phyloP scores from a whole-genome alignment of 148 eudicot species.

The Spergularia bocconei region DNA sequence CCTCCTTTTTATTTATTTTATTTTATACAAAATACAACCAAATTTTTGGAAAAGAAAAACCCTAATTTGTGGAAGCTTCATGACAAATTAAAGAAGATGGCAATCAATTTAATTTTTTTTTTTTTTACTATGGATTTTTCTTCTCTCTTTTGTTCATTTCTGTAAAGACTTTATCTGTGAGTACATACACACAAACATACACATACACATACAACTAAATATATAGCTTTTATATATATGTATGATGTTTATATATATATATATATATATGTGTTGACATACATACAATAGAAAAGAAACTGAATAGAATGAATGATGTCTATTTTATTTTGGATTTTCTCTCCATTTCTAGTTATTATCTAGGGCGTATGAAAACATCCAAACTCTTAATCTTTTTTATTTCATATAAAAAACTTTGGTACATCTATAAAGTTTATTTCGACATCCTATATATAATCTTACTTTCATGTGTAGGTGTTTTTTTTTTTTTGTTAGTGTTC shows the following conservation, averaged over 20 bases:
- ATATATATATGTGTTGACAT: slow-evolving; percentile 7
- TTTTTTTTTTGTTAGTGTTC: not conserved
- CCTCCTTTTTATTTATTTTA: slow-evolving; percentile 4
- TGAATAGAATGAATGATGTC: slow-evolving; percentile 20
- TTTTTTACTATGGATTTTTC: slow-evolving; percentile 22
- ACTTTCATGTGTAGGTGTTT: not conserved
- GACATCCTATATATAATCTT: not conserved
- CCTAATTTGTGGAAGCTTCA: slow-evolving; percentile 35
- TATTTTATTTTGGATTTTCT: slow-evolving; percentile 31
- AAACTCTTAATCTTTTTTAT: slow-evolving; percentile 14
- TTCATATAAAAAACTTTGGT: not conserved
- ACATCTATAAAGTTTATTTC: slow-evolving; percentile 2
- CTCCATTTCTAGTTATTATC: not conserved
- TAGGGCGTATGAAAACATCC: slow-evolving; percentile 14
- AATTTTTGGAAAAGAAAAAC: slow-evolving; percentile 25
- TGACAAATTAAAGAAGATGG: slow-evolving; percentile 22
- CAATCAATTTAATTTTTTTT: not conserved
- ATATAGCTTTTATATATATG: not conserved
- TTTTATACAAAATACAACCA: not conserved
- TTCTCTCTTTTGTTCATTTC: slow-evolving; percentile 36
- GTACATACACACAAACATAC: slow-evolving; percentile 10
- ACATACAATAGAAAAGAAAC: slow-evolving; percentile 15
- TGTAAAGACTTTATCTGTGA: slow-evolving; percentile 25
- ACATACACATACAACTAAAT: not conserved
- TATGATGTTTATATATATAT: slow-evolving; percentile 1